Evolutionary conservation across 495 filamentous ascomycete species (phyloP), one percentile per base, ranked within the genome.

Genomic region (Stereocaulon alpinum): DNA sequence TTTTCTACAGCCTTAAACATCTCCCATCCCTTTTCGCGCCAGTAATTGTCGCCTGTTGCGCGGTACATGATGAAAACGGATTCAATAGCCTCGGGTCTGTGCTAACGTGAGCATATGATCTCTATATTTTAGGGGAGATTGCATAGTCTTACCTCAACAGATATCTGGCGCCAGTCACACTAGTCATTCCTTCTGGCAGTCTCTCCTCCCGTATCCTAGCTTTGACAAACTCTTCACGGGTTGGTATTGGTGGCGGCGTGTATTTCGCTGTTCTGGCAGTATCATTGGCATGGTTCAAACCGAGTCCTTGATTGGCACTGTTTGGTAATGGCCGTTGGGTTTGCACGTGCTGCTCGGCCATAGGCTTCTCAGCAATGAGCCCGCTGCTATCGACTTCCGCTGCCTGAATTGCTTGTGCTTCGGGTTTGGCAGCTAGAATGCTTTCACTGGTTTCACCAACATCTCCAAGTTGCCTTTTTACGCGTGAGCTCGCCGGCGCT

Each of bases 1-100:
- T 77, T 76, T 32, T 83, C 72, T 62, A 95, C 79, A 10, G 89
- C 79, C 66, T 85, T 72, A 68, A 91, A 95, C 91, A 96, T 96
- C 52, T 82, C 79, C 91, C 91, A 96, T 20, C 90, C 91, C 64
- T 87, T 87, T 58, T 87, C 82, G 56, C 89, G 88, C 89, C 89
- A 96, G 49, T 73, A 69, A 0, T 78, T 70, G 57, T 93, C 87
- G 55, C 89, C 91, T 0, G 90, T 95, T 63, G 93, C 84, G 66
- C 91, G 87, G 75, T 87, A 95, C 86, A 95, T 89, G 75, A 94
- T 91, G 79, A 89, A 96, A 15, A 96, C 89, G 2, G 88, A 94
- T 70, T 96, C 91, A 63, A 96, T 95, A 3, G 91, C 91, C 75
- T 96, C 91, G 47, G 91, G 91, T 48, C 89, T 91, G 58, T 22